Conservation (phyloP, 164 flowering plant species). For the Sedum album region DNA sequence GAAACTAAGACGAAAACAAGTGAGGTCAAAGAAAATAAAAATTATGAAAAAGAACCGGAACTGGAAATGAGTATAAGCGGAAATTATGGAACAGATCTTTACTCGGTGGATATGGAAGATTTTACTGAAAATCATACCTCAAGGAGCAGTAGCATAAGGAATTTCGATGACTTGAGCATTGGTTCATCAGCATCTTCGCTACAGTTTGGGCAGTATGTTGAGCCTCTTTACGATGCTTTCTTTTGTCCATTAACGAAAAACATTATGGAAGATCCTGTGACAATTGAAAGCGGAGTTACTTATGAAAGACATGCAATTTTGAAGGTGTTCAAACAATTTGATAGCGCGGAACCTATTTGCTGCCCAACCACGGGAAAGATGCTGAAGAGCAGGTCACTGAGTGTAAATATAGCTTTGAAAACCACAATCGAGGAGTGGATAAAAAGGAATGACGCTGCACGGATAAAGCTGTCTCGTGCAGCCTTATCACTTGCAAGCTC, state of each 20-base stretch:
- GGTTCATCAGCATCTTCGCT: conserved; percentile 21
- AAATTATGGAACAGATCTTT: conserved; percentile 36
- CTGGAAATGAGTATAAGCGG: conserved; percentile 8
- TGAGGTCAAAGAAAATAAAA: conserved; percentile 11
- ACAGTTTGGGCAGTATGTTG: conserved; percentile 37
- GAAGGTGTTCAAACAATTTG: conserved; percentile 38
- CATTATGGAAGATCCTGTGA: conserved; percentile 77
- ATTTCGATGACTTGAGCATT: conserved; percentile 13
- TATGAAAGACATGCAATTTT: conserved; percentile 53
- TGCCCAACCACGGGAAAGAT: conserved; percentile 61
- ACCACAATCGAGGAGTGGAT: conserved; percentile 66
- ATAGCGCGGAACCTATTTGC: conserved; percentile 22
- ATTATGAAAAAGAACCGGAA: conserved; percentile 6
- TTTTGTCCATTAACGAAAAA: conserved; percentile 62
- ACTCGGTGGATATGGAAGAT: conserved; percentile 23
- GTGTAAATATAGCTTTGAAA: conserved; percentile 51
- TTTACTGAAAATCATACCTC: conserved; percentile 19
- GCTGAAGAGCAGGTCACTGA: conserved; percentile 28
- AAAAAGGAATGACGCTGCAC: conserved; percentile 56
- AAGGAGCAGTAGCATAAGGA: conserved; percentile 11
- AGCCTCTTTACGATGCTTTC: conserved; percentile 57
- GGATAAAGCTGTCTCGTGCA: conserved; percentile 51
- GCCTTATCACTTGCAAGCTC: conserved; percentile 58
- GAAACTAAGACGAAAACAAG: conserved; percentile 17
- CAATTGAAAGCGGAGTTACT: conserved; percentile 59